Evolutionary conservation across 1,284 basidiomycete genomes (phyloP).

Genomic region (Prillingera fragicola): DNA sequence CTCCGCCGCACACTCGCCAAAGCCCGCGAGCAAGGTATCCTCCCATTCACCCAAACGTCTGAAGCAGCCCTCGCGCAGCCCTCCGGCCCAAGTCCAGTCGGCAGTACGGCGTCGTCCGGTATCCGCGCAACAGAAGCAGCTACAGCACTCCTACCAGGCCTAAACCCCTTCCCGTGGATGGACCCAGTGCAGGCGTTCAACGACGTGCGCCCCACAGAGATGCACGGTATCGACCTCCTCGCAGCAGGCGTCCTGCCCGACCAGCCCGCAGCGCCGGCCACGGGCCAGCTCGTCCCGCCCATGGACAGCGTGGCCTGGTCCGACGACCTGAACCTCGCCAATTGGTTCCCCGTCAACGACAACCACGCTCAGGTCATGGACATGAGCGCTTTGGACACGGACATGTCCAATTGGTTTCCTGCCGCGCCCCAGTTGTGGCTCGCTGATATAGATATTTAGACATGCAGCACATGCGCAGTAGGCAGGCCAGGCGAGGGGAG

Average conservation of each 20-base stretch:
- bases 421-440: conserved; percentile 18
- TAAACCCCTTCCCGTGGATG: conserved; percentile 19
- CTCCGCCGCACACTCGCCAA: conserved; percentile 11
- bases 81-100: neutral
- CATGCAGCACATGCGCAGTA: too few relatives aligned
- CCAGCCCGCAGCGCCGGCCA: too few relatives aligned
- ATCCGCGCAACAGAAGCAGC: too few relatives aligned
- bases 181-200: conserved; percentile 9
- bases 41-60: conserved; percentile 11
- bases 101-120: too few relatives aligned
- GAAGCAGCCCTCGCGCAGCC: neutral
- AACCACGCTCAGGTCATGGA: neutral
- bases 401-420: conserved; percentile 19
- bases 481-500: too few relatives aligned
- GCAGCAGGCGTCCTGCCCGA: neutral
- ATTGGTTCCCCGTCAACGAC: conserved; percentile 13
- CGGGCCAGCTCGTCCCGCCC: neutral
- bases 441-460: too few relatives aligned
- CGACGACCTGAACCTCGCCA: conserved; percentile 13
- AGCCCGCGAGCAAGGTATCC: conserved; percentile 12
- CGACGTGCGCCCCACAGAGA: too few relatives aligned
- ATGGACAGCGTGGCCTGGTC: conserved; percentile 3
- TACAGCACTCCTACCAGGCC: conserved; percentile 7
- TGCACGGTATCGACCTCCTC: too few relatives aligned
- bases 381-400: conserved; percentile 10